Percentiles rank a stretch among this genome's conserved stretches.
phyloP scores from a whole-genome alignment of 495 filamentous ascomycete species.

The Penicillium ucsense region DNA sequence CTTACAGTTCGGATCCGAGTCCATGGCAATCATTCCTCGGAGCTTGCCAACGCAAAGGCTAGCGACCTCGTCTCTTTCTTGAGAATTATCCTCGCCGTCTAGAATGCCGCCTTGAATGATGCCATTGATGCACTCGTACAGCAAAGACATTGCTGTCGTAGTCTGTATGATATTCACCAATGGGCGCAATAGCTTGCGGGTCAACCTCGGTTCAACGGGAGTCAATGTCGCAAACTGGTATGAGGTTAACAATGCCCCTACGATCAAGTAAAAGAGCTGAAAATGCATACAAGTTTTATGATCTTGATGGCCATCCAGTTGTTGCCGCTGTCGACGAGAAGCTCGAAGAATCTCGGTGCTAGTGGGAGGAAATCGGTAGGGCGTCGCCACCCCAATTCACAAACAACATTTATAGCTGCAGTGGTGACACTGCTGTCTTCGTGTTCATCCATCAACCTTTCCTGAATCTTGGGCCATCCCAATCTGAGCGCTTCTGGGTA shows the following conservation, averaged over 20 bases:
- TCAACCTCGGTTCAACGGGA: constrained; percentile 80
- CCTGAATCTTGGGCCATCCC: constrained; percentile 94
- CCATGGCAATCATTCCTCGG: constrained; percentile 82
- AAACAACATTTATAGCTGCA: constrained; percentile 92
- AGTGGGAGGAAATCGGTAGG: constrained; percentile 89
- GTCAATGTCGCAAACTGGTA: constrained; percentile 86
- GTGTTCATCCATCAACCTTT: constrained; percentile 78
- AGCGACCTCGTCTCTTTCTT: constrained; percentile 87
- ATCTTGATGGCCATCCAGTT: constrained; percentile 99
- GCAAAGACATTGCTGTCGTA: constrained; percentile 88
- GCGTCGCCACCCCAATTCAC: constrained; percentile 88
- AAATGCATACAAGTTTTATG: constrained; percentile 72
- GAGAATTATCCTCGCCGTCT: constrained; percentile 61
- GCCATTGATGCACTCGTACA: constrained; percentile 97
- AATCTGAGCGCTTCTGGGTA: constrained; percentile 88
- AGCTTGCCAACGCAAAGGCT: constrained; percentile 85
- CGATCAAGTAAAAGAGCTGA: not conserved
- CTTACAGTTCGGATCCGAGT: constrained; percentile 86
- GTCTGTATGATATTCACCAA: constrained; percentile 87
- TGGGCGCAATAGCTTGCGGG: constrained; percentile 90
- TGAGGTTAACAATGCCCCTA: not conserved
- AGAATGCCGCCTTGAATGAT: constrained; percentile 95
- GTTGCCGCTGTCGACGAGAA: constrained; percentile 86
- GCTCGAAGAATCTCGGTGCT: constrained; percentile 82
- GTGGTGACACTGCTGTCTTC: constrained; percentile 92